These are phyloP conservation scores for Yueomyces sinensis DNA, from an alignment of 805 yeast species.

Conservation along the genomic window DNA sequence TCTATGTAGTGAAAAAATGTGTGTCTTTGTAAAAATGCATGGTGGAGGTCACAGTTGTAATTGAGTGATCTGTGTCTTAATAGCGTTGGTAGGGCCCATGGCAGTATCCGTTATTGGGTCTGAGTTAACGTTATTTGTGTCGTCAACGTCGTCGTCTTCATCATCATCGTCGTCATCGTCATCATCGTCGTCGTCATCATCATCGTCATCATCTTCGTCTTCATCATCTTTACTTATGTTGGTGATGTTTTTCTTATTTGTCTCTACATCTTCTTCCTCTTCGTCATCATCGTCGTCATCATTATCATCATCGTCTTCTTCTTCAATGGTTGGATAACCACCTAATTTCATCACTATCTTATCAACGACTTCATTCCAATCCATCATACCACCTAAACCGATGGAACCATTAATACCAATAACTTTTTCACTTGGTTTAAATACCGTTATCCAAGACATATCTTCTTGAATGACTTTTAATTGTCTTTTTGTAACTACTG, in stretches of 20 bases:
- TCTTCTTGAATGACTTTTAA: conserved; percentile 65
- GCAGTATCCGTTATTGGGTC: no score
- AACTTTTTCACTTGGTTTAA: conserved; percentile 88
- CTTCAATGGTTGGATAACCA: conserved; percentile 42
- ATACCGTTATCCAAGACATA: conserved; percentile 86
- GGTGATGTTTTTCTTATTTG: conserved; percentile 13
- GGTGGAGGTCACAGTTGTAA: no score
- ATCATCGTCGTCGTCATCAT: conserved; percentile 32
- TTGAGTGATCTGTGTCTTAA: no score
- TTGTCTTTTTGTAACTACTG: conserved; percentile 77
- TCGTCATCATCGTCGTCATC: conserved; percentile 28
- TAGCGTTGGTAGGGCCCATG: background rate
- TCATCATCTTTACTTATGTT: conserved; percentile 25
- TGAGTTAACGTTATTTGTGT: background rate
- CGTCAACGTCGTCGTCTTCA: conserved; percentile 28
- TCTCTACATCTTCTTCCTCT: conserved; percentile 21
- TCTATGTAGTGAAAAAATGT: no score
- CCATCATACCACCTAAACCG: conserved; percentile 99
- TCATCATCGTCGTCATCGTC: conserved; percentile 32
- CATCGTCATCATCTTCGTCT: conserved; percentile 38
- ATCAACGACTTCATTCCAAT: conserved; percentile 87
- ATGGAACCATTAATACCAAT: conserved; percentile 89
- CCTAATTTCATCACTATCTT: conserved; percentile 60
- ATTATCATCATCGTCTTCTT: conserved; percentile 32
- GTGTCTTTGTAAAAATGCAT: no score